These are phyloP conservation scores for Pythium rhizo-oryzae DNA, from an alignment of 352 stramenopile genomes.

Conservation along the genomic window DNA sequence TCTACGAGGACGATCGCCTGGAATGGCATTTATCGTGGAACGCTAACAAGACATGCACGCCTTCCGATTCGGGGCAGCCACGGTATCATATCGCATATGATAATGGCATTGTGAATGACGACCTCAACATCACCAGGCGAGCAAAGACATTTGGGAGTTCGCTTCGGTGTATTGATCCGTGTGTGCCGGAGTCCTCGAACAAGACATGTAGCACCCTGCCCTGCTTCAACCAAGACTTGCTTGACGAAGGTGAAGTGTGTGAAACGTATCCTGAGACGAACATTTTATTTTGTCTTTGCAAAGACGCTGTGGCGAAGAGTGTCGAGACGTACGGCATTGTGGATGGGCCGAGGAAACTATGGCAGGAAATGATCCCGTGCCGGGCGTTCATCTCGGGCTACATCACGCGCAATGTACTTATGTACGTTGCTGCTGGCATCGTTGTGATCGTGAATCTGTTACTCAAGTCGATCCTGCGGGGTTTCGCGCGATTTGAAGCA, in stretches of 20 bases:
- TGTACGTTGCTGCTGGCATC: constrained; percentile 60
- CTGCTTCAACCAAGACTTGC: constrained; percentile 54
- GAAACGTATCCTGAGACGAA: constrained; percentile 69
- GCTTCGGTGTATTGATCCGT: constrained; percentile 52
- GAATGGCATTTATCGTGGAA: constrained; percentile 41
- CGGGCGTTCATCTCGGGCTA: constrained; percentile 67
- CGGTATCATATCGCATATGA: constrained; percentile 63
- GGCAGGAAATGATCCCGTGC: constrained; percentile 55
- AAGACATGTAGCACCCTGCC: constrained; percentile 58
- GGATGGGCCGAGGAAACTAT: constrained; percentile 53
- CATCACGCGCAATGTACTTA: constrained; percentile 62
- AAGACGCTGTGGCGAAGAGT: constrained; percentile 43
- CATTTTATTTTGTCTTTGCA: constrained; percentile 76
- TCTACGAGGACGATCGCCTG: constrained; percentile 25
- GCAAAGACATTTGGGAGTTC: background rate
- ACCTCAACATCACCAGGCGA: constrained; percentile 24
- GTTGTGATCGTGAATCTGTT: constrained; percentile 78
- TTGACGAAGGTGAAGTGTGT: constrained; percentile 42
- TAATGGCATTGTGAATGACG: constrained; percentile 51
- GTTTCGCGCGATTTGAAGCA: constrained; percentile 65
- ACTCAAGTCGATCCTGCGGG: constrained; percentile 64
- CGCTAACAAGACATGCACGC: background rate
- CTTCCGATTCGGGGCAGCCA: constrained; percentile 32
- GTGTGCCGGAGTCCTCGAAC: constrained; percentile 53
- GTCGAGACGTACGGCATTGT: constrained; percentile 52